Evolutionary conservation across 441 rosid genomes (phyloP), one percentile per base, ranked within the genome.

Genomic region (Arabidopsis lyrata): DNA sequence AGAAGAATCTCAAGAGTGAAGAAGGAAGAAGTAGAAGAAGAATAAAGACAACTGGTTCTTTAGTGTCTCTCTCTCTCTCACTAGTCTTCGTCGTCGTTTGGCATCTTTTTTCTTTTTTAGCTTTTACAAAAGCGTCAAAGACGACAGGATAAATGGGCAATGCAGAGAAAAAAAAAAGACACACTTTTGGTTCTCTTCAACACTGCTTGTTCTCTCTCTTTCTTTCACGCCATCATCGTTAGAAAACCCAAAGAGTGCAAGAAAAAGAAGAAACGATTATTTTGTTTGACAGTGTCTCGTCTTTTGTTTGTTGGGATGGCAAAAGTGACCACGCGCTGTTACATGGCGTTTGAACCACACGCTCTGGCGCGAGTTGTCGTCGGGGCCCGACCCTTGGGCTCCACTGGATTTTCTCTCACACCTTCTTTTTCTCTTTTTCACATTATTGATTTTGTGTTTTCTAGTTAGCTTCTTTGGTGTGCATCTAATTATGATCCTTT

Each of bases 181-280:
- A 66, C 74, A 72, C 66, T 66, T 77, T 66, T 72, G 48, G 59
- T 66, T 3, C 48, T 20, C 29, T 29, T 49, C 31, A 61, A 14
- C 54, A 34, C 69, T 67, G 63, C 52, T 47, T 47, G 11, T 47
- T 35, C 14, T 20, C 41, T 58, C 29, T 64, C 5, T 66, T 3
- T 38, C 20, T 62, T 24, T 69, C 79, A 70, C 55, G 61, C 63
- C 72, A 70, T 77, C 72, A 48, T 70, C 67, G 72, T 57, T 76
- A 50, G n/a, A 16, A 34, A 57, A 35, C 44, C 18, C 34, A 22
- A 70, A 64, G 65, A 75, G 44, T 61, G 56, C 79, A 45, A 29
- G 57, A 57, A 38, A 48, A 41, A 39, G 31, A 29, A 55, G 63
- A 48, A 70, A 45, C 59, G 64, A 44, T 38, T 58, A 41, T 67